phyloP scores from a whole-genome alignment of 805 yeast species.

The Metschnikowia lochheadii region DNA sequence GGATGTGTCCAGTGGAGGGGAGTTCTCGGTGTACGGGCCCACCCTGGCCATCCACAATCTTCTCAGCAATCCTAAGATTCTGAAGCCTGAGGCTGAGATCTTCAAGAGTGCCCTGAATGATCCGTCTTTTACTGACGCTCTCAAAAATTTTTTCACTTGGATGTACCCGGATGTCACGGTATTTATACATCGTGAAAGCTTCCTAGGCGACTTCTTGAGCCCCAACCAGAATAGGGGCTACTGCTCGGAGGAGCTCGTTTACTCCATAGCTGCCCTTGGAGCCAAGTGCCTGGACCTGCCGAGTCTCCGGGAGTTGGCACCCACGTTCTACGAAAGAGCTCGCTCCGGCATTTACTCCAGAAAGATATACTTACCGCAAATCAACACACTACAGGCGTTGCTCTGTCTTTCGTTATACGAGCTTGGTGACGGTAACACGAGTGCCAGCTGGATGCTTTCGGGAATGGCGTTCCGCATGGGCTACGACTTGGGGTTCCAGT shows the following conservation, averaged over 20 bases:
- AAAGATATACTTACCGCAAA: constrained; percentile 14
- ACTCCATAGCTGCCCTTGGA: constrained; percentile 20
- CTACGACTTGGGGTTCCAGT: constrained; percentile 18
- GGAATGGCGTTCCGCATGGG: constrained; percentile 22
- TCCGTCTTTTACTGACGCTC: constrained; percentile 10
- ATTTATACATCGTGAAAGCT: constrained; percentile 19
- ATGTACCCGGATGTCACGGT: constrained; percentile 19
- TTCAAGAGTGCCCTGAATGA: constrained; percentile 8
- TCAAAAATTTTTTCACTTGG: constrained; percentile 16
- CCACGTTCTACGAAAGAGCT: constrained; percentile 14
- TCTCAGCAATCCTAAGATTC: constrained; percentile 9
- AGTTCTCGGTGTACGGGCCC: constrained; percentile 18
- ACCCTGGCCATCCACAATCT: constrained; percentile 17
- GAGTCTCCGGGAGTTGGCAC: constrained; percentile 9
- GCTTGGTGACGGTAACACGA: constrained; percentile 19
- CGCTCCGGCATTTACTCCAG: constrained; percentile 12
- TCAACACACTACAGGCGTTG: constrained; percentile 17
- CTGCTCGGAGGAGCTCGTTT: constrained; percentile 18
- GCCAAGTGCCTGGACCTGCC: constrained; percentile 15
- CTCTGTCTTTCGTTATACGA: constrained; percentile 18
- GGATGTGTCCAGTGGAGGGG: constrained; percentile 16
- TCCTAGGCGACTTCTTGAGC: constrained; percentile 15
- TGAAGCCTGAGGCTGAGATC: constrained; percentile 4
- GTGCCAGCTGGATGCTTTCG: constrained; percentile 20
- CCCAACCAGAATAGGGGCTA: constrained; percentile 9